Evolutionary conservation across 805 yeast genomes (phyloP).

Genomic region (Wickerhamiella occidentalis): DNA sequence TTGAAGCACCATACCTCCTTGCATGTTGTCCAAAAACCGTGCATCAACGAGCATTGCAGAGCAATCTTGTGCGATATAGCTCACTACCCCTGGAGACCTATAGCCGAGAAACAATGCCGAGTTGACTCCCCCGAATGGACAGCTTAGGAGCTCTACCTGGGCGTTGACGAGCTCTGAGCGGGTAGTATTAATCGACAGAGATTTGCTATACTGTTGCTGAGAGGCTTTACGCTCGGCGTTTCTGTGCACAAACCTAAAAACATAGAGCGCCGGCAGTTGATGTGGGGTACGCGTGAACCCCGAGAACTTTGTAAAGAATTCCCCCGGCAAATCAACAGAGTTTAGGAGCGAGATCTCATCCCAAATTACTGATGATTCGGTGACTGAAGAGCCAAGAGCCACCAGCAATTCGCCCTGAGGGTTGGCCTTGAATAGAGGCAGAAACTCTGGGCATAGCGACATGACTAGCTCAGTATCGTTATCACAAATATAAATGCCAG

Average conservation of each 20-base stretch:
- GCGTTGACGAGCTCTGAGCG: background rate
- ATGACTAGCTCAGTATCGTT: background rate
- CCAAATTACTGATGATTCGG: constrained; percentile 14
- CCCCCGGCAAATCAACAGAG: background rate
- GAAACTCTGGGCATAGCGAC: constrained; percentile 3
- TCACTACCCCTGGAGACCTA: constrained; percentile 22
- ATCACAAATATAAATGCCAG: background rate
- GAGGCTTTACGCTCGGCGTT: background rate
- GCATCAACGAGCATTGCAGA: constrained; percentile 23
- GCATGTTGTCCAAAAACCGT: constrained; percentile 29
- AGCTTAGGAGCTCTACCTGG: constrained; percentile 18
- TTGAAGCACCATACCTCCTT: constrained; percentile 24
- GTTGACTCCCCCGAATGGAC: constrained; percentile 28
- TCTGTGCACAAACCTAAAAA: constrained; percentile 13
- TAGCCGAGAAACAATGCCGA: constrained; percentile 27
- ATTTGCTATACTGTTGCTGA: background rate
- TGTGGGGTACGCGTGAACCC: constrained; percentile 15
- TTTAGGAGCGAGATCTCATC: constrained; percentile 13
- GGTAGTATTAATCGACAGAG: background rate
- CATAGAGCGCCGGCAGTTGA: constrained; percentile 8
- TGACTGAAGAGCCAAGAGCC: constrained; percentile 5
- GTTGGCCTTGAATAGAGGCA: background rate
- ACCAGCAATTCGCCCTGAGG: constrained; percentile 7
- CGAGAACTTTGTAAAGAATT: constrained; percentile 3
- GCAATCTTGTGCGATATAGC: constrained; percentile 13